Base-by-base conservation (phyloP, 2,329 filamentous ascomycete genomes). In the Paradendryphiella salina region DNA sequence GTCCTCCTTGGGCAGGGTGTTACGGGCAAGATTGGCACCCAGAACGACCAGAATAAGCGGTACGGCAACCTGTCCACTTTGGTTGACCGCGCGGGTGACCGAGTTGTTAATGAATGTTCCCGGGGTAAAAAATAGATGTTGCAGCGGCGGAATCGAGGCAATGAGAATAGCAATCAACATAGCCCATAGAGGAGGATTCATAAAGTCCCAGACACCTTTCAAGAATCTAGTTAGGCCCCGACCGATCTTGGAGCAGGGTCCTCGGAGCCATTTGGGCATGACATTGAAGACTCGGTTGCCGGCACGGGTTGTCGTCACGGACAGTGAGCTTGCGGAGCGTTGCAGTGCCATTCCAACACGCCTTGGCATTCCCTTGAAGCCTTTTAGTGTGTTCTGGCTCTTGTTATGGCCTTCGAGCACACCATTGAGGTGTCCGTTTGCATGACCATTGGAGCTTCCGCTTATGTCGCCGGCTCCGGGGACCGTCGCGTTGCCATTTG, bases 141-240 rank as follows among this genome's bases (percentile, higher is more conserved):
- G 93, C 6, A 99, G 81, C 1, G 78, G 69, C 0, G 94, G 94
- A 5, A 96, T 83, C 0, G 91, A 96, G 2, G 94, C 94, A 5
- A 99, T 89, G 42, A 96, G 76, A 37, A 97, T 86, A n/a, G 94
- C 90, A 32, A 86, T 79, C 28, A 97, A 78, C 94, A 99, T 97
- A 23, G 94, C 92, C 91, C 92, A 97, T 20, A 99, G 85, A 0
- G 94, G 94, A 34, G 94, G 93, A 74, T 97, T 97, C 93, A 99
- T 97, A 73, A 96, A 96, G 39, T 89, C 88, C 88, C 89, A 94
- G 10, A 92, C 71, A 44, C 91, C 91, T 40, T 75, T 75, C 60
- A 83, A 74, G 61, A 89, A 86, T 56, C 71, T 82, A 72, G 61
- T 63, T 23, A 76, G 45, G 34, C 71, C 74, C 26, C 66, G 71